phyloP scores from a whole-genome alignment of 1,139 yeast genomes.

The Suhomyces terraborum region DNA sequence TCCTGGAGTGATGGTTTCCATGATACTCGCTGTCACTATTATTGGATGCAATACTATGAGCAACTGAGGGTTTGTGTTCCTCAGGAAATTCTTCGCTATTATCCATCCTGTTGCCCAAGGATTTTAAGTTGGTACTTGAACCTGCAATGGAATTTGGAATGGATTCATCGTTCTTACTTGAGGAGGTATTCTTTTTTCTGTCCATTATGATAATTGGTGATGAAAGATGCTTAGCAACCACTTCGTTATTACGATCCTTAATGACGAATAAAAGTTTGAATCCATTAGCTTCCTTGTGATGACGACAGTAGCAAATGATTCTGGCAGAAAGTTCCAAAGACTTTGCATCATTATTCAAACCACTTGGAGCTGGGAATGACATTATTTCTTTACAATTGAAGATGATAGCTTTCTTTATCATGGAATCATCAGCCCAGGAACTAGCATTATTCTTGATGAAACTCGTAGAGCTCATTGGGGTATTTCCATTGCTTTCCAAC shows the following conservation, averaged over 20 bases:
- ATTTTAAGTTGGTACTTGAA: conserved; percentile 25
- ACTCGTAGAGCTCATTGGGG: conserved; percentile 25
- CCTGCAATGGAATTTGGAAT: conserved; percentile 26
- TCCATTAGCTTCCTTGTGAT: conserved; percentile 83
- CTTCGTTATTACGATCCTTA: conserved; percentile 56
- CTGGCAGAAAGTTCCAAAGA: conserved; percentile 77
- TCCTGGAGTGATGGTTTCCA: conserved; percentile 1
- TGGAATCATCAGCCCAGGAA: conserved; percentile 73
- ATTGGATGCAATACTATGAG: conserved; percentile 10
- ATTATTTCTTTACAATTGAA: conserved; percentile 89
- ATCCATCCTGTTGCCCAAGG: conserved; percentile 10
- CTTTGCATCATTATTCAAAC: conserved; percentile 40
- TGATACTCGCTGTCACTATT: conserved; percentile 16
- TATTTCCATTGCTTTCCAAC: conserved; percentile 9
- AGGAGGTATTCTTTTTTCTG: conserved; percentile 65
- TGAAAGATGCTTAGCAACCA: conserved; percentile 73
- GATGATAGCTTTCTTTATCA: conserved; percentile 78
- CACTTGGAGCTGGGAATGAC: conserved; percentile 68
- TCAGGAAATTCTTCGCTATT: conserved; percentile 7
- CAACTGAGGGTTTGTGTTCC: conserved; percentile 4
- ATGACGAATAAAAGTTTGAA: conserved; percentile 73
- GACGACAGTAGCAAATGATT: conserved; percentile 93
- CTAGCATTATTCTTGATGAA: conserved; percentile 47
- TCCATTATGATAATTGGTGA: conserved; percentile 88
- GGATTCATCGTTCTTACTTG: conserved; percentile 18